phyloP scores from a whole-genome alignment of 805 yeast genomes.

The Nakazawaea wickerhamii region DNA sequence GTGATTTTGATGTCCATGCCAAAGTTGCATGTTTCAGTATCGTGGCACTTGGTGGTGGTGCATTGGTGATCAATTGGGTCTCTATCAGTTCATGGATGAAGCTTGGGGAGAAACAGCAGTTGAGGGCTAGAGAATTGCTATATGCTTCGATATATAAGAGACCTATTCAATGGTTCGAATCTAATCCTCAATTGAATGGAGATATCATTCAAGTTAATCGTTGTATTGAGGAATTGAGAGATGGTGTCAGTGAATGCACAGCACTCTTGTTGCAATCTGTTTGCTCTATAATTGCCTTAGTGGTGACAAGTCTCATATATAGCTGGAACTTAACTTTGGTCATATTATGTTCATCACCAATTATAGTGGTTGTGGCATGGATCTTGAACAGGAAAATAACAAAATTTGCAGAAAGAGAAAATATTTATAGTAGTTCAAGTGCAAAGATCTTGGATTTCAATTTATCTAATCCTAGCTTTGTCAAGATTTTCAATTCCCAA shows the following conservation, averaged over 20 bases:
- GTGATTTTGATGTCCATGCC: constrained; percentile 32
- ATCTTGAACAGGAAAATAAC: constrained; percentile 48
- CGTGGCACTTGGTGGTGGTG: constrained; percentile 40
- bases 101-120: constrained; percentile 68
- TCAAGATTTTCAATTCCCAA: constrained; percentile 58
- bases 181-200: constrained; percentile 51
- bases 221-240: constrained; percentile 67
- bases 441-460: constrained; percentile 70
- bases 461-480: constrained; percentile 50
- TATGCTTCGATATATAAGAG: constrained; percentile 39
- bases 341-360: constrained; percentile 68
- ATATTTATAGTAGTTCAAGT: constrained; percentile 46
- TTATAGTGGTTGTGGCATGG: constrained; percentile 46
- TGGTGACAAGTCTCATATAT: constrained; percentile 62
- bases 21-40: constrained; percentile 29
- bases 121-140: constrained; percentile 44
- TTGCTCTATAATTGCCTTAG: constrained; percentile 47
- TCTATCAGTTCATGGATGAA: constrained; percentile 58
- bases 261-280: constrained; percentile 51
- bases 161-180: constrained; percentile 60
- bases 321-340: constrained; percentile 86
- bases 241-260: constrained; percentile 61
- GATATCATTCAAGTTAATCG: constrained; percentile 60
- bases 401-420: constrained; percentile 48
- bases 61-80: constrained; percentile 42